Conservation (phyloP, 2,329 filamentous ascomycete genomes). For the Aspergillus ustus region DNA sequence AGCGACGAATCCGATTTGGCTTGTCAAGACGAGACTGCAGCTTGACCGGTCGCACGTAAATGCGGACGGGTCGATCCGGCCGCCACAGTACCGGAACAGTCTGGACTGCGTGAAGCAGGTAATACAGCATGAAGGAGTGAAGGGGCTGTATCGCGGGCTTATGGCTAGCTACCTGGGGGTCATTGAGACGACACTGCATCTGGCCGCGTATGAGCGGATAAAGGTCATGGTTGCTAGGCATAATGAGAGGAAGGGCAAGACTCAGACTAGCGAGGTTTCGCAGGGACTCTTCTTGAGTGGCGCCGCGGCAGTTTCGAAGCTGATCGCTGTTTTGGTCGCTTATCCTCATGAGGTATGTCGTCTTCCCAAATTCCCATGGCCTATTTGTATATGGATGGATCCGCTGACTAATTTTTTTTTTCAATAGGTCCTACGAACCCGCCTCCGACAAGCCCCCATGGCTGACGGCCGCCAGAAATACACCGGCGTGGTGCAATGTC, state of each 20-base stretch:
- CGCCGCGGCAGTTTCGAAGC: constrained; percentile 40
- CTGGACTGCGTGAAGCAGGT: constrained; percentile 72
- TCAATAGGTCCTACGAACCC: constrained; percentile 40
- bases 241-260: constrained; percentile 17
- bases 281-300: constrained; percentile 33
- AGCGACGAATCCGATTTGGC: constrained; percentile 46
- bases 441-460: constrained; percentile 41
- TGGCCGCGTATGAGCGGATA: constrained; percentile 43
- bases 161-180: constrained; percentile 66
- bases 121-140: constrained; percentile 79
- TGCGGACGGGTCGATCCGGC: constrained; percentile 25
- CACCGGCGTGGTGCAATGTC: constrained; percentile 41
- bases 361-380: background rate
- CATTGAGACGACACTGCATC: constrained; percentile 42
- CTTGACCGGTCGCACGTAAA: constrained; percentile 43
- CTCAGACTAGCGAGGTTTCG: constrained; percentile 20
- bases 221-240: constrained; percentile 32
- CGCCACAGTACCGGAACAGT: constrained; percentile 60
- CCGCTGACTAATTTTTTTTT: background rate
- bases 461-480: constrained; percentile 42
- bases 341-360: constrained; percentile 41
- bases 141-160: constrained; percentile 85
- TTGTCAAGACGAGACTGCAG: constrained; percentile 73
- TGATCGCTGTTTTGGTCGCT: constrained; percentile 37
- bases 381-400: background rate